A percentile compares a stretch with the other conserved stretches of the same genome.
phyloP scores from a whole-genome alignment of 2,329 filamentous ascomycete species.

The Colletotrichum sp. region DNA sequence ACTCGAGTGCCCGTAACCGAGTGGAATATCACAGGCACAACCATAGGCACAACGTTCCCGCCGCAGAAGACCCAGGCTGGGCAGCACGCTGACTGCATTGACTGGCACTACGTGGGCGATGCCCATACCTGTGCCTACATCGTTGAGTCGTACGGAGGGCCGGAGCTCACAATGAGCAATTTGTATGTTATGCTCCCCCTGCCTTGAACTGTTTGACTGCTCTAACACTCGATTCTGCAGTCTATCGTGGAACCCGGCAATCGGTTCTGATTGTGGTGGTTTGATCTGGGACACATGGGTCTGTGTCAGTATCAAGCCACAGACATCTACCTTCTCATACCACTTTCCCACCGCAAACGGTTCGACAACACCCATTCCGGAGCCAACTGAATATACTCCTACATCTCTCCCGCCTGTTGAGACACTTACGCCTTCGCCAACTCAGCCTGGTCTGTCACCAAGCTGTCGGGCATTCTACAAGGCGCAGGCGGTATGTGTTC shows the following conservation, averaged over 20 bases:
- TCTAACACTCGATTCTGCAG: background rate
- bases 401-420: background rate
- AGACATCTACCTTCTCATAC: background rate
- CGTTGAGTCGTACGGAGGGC: background rate
- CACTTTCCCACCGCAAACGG: background rate
- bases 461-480: conserved; percentile 15
- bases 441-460: background rate
- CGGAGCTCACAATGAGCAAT: background rate
- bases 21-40: background rate
- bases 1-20: background rate
- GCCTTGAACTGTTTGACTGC: background rate
- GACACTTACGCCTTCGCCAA: background rate
- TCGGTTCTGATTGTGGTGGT: conserved; percentile 15
- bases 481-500: background rate
- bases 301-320: background rate
- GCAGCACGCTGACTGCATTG: conserved; percentile 21
- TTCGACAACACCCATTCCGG: background rate
- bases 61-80: conserved; percentile 24
- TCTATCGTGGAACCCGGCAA: conserved; percentile 21
- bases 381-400: background rate
- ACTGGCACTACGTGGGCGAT: conserved; percentile 11
- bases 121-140: conserved; percentile 5
- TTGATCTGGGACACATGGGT: background rate
- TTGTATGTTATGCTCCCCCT: background rate
- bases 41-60: conserved; percentile 14